Evolutionary conservation across 176 grass and related monocot genomes (phyloP).

Genomic region (Secale cereale): DNA sequence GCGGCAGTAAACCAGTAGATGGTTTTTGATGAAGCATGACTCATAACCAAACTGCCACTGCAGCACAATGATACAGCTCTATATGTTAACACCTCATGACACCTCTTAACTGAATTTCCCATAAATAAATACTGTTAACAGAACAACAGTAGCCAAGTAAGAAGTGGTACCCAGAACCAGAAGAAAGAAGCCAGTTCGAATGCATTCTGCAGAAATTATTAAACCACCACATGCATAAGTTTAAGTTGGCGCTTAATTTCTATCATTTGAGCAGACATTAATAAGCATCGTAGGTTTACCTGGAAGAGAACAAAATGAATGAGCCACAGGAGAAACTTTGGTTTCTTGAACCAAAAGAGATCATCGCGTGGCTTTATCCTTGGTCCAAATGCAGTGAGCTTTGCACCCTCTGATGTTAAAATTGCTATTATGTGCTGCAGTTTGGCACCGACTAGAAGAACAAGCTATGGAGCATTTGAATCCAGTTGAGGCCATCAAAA

Average conservation of each 20-base stretch:
- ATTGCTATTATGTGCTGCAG: slow-evolving; percentile 93
- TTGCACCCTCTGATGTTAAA: slow-evolving; percentile 78
- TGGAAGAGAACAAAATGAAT: slow-evolving; percentile 99
- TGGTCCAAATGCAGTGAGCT: slow-evolving; percentile 55
- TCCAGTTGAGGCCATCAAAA: neutral
- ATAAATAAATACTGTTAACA: neutral
- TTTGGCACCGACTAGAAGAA: slow-evolving; percentile 92
- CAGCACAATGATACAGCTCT: slow-evolving; percentile 30
- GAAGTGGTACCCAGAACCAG: slow-evolving; percentile 97
- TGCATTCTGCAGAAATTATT: slow-evolving; percentile 69
- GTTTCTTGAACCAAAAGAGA: slow-evolving; percentile 99
- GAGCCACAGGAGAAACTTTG: slow-evolving; percentile 75
- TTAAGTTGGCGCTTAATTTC: neutral
- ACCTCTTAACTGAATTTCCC: neutral
- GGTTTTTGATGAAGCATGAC: slow-evolving; percentile 96
- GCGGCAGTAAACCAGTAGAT: slow-evolving; percentile 83
- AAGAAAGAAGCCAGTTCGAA: slow-evolving; percentile 99
- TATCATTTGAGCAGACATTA: slow-evolving; percentile 10
- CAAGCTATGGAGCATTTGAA: slow-evolving; percentile 57
- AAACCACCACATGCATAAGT: slow-evolving; percentile 11
- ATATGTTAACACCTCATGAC: neutral
- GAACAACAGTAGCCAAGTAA: neutral
- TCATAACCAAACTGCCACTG: slow-evolving; percentile 99
- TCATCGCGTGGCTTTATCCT: slow-evolving; percentile 79
- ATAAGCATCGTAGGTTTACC: slow-evolving; percentile 32